These are phyloP conservation scores for Neofusicoccum cordaticola DNA, from an alignment of 2,329 filamentous ascomycete species.

Conservation along the genomic window DNA sequence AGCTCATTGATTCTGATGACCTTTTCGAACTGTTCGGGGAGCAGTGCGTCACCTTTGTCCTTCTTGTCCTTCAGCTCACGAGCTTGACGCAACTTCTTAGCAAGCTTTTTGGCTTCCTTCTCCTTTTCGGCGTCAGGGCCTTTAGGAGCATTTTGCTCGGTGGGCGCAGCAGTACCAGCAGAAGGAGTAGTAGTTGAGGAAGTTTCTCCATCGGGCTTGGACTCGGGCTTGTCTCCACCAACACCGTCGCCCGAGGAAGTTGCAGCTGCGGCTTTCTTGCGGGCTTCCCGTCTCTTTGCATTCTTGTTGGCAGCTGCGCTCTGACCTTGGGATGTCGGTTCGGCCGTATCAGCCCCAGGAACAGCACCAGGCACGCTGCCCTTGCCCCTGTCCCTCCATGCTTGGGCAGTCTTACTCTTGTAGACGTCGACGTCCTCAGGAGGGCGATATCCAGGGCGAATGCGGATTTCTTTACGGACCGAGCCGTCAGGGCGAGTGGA, in stretches of 20 bases:
- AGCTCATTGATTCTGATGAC: slow-evolving; percentile 96
- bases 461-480: slow-evolving; percentile 89
- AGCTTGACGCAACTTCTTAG: slow-evolving; percentile 94
- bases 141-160: slow-evolving; percentile 27
- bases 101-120: slow-evolving; percentile 87
- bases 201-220: slow-evolving; percentile 12
- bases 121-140: slow-evolving; percentile 77
- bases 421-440: slow-evolving; percentile 96
- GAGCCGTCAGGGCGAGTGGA: slow-evolving; percentile 84
- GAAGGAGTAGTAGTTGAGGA: slow-evolving; percentile 9
- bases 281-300: slow-evolving; percentile 71
- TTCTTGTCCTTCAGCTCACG: slow-evolving; percentile 89
- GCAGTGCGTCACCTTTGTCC: slow-evolving; percentile 74
- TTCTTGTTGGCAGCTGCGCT: slow-evolving; percentile 71
- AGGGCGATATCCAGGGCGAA: slow-evolving; percentile 88
- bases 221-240: slow-evolving; percentile 25
- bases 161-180: slow-evolving; percentile 21
- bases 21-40: slow-evolving; percentile 95
- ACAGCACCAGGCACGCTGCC: slow-evolving; percentile 72
- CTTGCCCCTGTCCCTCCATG: slow-evolving; percentile 73
- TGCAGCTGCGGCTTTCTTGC: slow-evolving; percentile 57
- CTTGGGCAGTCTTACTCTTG: slow-evolving; percentile 85
- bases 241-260: slow-evolving; percentile 17
- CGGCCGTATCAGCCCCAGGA: slow-evolving; percentile 15
- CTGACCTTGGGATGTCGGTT: slow-evolving; percentile 46